phyloP scores from a whole-genome alignment of 2,329 filamentous ascomycete species.

The Aspergillus proliferans region DNA sequence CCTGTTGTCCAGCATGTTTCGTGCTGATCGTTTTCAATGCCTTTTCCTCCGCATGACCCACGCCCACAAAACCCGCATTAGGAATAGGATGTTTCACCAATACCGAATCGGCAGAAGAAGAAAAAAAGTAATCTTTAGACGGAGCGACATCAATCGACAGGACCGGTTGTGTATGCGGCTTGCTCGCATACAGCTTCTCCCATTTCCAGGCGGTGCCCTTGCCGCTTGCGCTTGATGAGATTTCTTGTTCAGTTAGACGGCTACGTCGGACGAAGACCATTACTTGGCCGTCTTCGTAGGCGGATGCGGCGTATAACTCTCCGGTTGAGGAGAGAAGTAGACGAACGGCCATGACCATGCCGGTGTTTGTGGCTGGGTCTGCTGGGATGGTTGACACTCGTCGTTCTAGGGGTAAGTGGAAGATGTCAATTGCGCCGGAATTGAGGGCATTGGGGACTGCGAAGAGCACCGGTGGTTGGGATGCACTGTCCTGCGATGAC shows the following conservation, averaged over 20 bases:
- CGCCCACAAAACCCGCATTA: constrained; percentile 2
- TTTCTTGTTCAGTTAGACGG: constrained; percentile 28
- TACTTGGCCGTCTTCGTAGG: constrained; percentile 78
- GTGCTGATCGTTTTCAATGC: constrained; percentile 64
- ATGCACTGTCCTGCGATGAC: constrained; percentile 1
- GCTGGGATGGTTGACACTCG: constrained; percentile 57
- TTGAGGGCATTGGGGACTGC: constrained; percentile 74
- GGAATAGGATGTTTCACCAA: constrained; percentile 70
- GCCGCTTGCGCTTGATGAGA: constrained; percentile 12
- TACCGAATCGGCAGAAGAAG: constrained; percentile 74
- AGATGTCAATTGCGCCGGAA: constrained; percentile 76
- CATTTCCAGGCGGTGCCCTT: constrained; percentile 36
- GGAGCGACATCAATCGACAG: constrained; percentile 61
- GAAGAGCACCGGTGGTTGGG: constrained; percentile 50
- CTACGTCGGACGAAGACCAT: constrained; percentile 55
- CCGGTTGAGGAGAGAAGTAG: constrained; percentile 47
- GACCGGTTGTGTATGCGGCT: constrained; percentile 71
- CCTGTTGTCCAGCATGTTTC: constrained; percentile 85
- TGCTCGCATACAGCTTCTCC: constrained; percentile 56
- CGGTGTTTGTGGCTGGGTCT: constrained; percentile 40
- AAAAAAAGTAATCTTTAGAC: constrained; percentile 57
- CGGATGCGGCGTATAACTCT: constrained; percentile 60
- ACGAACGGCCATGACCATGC: constrained; percentile 81
- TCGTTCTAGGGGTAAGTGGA: constrained; percentile 67
- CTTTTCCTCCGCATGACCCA: constrained; percentile 21